phyloP scores from a whole-genome alignment of 2,329 filamentous ascomycete species.

The Corinectria fuckeliana region DNA sequence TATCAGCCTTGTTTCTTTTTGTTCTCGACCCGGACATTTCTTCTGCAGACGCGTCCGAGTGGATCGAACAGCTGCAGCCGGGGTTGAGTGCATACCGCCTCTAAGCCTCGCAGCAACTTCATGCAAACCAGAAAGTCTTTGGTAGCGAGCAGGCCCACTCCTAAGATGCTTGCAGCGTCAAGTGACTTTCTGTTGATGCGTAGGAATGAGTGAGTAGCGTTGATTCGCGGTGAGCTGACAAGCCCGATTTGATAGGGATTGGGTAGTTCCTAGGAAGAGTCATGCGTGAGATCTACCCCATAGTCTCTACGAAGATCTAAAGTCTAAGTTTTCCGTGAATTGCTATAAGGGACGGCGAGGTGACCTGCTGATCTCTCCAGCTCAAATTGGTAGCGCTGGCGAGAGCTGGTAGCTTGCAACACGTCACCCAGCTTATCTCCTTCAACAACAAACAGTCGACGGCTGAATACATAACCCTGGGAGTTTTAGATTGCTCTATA shows the following conservation, averaged over 20 bases:
- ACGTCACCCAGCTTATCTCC: too few relatives aligned
- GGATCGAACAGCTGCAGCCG: constrained; percentile 23
- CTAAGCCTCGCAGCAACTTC: constrained; percentile 16
- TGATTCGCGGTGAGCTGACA: neutral
- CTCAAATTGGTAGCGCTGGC: too few relatives aligned
- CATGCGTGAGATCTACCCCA: neutral
- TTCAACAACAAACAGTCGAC: too few relatives aligned
- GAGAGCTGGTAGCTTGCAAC: too few relatives aligned
- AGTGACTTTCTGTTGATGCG: neutral
- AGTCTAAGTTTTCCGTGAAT: too few relatives aligned
- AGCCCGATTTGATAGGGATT: neutral
- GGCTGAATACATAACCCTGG: too few relatives aligned
- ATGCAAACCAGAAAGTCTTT: constrained; percentile 13
- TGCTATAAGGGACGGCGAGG: too few relatives aligned
- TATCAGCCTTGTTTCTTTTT: neutral
- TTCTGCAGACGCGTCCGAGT: constrained; percentile 25
- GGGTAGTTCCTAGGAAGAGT: neutral
- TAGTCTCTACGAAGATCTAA: too few relatives aligned
- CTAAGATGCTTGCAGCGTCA: neutral
- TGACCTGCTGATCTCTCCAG: too few relatives aligned
- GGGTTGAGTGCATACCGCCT: constrained; percentile 28
- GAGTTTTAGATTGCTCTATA: too few relatives aligned
- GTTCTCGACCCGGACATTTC: neutral
- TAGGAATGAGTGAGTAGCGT: neutral
- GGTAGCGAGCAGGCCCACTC: neutral